Evolutionary conservation across 176 grass and related monocot genomes (phyloP), one percentile per base, ranked within the genome.

Genomic region (Oryza australiensis): DNA sequence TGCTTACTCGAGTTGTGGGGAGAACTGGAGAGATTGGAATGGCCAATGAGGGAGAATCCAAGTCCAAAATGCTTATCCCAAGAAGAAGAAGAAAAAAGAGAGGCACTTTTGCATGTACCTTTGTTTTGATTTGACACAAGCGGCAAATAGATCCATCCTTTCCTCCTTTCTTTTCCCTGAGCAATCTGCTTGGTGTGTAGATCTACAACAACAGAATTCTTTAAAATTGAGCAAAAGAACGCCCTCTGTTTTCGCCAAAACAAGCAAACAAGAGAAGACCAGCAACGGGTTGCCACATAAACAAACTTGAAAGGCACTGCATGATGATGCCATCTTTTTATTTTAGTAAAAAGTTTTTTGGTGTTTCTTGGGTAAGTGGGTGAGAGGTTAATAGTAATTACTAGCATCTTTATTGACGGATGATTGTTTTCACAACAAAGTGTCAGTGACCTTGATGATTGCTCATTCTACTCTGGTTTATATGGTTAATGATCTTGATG

Each of bases 271-370:
- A 53, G n/a, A 15, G 73, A 34, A 42, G 62, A 75, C 63, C 79
- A 69, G 35, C 30, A 55, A 60, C 88, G 60, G 67, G 62, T 75
- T 41, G 74, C 88, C 88, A 22, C 84, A 55, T 69, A 82, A 62
- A 86, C 69, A 27, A 27, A 68, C 18, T 51, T 42, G 24, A 20
- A 71, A 68, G 7, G 45, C 62, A 12, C 34, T 3, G 4, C 27
- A 42, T 38, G 13, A 9, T 10, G 27, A 68, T 23, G 66, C 22
- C 23, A 18, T 48, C 3, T 32, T 35, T 35, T 27, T 16, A 5
- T 22, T 55, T 22, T 22, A 13, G 11, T 55, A 55, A 4, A 40
- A 42, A 48, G 33, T 40, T 20, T 51, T 45, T 37, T 45, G 62
- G 35, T 24, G 40, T 66, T 72, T 42, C 26, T 76, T 22, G 46